Conservation (phyloP, 345 rosid species). For the Viola odorata region DNA sequence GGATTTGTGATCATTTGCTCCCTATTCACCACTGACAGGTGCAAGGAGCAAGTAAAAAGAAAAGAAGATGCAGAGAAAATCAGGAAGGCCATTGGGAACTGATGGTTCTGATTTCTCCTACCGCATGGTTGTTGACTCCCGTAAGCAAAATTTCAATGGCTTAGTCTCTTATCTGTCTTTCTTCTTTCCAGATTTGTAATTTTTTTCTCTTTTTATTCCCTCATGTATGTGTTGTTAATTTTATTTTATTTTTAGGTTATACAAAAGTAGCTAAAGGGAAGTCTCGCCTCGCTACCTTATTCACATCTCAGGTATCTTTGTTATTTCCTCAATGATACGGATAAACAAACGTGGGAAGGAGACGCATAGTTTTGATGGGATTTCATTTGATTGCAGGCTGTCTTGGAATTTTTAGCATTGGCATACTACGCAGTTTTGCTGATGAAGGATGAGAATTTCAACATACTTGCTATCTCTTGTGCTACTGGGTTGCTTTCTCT, state of each 20-base stretch:
- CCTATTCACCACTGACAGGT: neutral
- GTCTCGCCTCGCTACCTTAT: conserved; percentile 29
- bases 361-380: neutral
- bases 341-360: neutral
- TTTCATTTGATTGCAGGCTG: conserved; percentile 33
- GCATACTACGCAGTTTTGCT: conserved; percentile 23
- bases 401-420: conserved; percentile 32
- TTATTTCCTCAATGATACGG: neutral
- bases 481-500: conserved; percentile 39
- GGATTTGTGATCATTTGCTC: neutral
- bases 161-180: neutral
- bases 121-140: conserved; percentile 87
- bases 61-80: conserved; percentile 26
- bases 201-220: neutral
- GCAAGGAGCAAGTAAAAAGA: neutral
- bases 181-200: neutral
- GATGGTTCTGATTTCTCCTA: conserved; percentile 84
- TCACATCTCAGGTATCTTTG: conserved; percentile 36
- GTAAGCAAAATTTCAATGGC: conserved; percentile 31
- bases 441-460: conserved; percentile 5
- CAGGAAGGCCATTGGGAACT: conserved; percentile 60
- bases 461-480: conserved; percentile 30
- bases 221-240: neutral
- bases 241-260: conserved; percentile 31
- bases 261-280: conserved; percentile 50